These are phyloP conservation scores for Xylariaceae sp. DNA, from an alignment of 2,329 filamentous ascomycete species.

Conservation along the genomic window DNA sequence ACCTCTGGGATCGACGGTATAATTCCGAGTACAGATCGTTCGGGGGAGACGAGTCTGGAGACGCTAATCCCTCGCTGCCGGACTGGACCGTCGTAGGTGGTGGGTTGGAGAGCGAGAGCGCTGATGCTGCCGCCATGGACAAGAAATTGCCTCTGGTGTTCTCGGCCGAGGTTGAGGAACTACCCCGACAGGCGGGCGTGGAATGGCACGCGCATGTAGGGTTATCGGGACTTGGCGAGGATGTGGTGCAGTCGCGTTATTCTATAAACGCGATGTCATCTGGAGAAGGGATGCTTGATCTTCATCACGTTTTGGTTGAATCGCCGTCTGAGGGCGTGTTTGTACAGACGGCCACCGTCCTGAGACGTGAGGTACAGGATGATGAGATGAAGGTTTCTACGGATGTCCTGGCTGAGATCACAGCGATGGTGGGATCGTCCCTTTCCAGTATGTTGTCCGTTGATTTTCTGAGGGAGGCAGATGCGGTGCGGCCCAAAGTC, in stretches of 20 bases:
- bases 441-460: conserved; percentile 4
- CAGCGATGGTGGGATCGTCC: conserved; percentile 7
- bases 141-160: conserved; percentile 59
- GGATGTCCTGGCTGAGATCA: background rate
- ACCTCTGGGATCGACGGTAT: conserved; percentile 66
- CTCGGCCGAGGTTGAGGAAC: conserved; percentile 67
- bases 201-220: conserved; percentile 80
- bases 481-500: conserved; percentile 18
- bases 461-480: background rate
- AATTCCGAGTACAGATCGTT: conserved; percentile 45
- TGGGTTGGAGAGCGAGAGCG: conserved; percentile 31
- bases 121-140: conserved; percentile 16
- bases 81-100: conserved; percentile 44
- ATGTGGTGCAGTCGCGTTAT: conserved; percentile 15
- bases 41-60: conserved; percentile 7
- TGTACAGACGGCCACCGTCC: conserved; percentile 17
- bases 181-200: conserved; percentile 69
- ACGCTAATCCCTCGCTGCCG: conserved; percentile 35
- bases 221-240: conserved; percentile 33
- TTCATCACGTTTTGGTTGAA: conserved; percentile 23
- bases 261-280: background rate
- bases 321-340: conserved; percentile 14
- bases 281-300: background rate
- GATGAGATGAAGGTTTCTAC: background rate
- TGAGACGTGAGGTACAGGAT: background rate